Evolutionary conservation across 1,139 yeast species (phyloP).

Genomic region (Sugiyamaella grinbergsii): DNA sequence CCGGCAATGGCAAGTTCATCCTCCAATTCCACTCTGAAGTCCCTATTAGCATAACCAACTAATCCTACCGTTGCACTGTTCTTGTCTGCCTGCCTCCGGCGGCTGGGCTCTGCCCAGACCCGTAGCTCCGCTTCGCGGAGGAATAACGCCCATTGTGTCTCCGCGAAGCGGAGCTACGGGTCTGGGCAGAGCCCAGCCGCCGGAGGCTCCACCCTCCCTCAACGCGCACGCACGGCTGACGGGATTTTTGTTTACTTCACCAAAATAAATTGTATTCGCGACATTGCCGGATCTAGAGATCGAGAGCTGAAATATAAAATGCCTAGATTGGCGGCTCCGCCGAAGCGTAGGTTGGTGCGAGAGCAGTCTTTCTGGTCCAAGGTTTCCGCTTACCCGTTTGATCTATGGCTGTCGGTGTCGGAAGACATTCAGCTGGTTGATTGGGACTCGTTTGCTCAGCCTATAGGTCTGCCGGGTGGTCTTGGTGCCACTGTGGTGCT

Average conservation of each 20-base stretch:
- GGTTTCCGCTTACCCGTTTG: conserved; percentile 58
- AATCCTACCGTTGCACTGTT: not conserved
- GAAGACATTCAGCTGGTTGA: conserved; percentile 59
- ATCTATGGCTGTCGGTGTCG: conserved; percentile 53
- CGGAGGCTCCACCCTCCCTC: too few species aligned
- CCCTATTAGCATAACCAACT: conserved; percentile 22
- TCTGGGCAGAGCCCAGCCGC: too few species aligned
- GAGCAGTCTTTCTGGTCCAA: conserved; percentile 45
- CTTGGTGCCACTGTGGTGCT: conserved; percentile 42
- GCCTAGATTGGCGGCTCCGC: conserved; percentile 13
- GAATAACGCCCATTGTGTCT: too few species aligned
- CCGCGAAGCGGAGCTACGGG: not conserved
- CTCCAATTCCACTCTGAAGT: conserved; percentile 29
- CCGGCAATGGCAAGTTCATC: conserved; percentile 34
- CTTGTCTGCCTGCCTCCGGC: conserved; percentile 1
- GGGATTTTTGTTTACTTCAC: conserved; percentile 3
- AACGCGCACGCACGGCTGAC: not conserved
- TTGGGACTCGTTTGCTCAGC: conserved; percentile 61
- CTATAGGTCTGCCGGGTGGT: conserved; percentile 54
- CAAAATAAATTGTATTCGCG: not conserved
- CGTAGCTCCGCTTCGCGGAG: too few species aligned
- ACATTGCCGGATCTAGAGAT: not conserved
- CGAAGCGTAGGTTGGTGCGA: conserved; percentile 13
- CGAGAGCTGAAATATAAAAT: not conserved
- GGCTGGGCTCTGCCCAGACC: conserved; percentile 5